Base-by-base conservation (phyloP, 2,329 filamentous ascomycete genomes). In the Aureobasidium zeae region DNA sequence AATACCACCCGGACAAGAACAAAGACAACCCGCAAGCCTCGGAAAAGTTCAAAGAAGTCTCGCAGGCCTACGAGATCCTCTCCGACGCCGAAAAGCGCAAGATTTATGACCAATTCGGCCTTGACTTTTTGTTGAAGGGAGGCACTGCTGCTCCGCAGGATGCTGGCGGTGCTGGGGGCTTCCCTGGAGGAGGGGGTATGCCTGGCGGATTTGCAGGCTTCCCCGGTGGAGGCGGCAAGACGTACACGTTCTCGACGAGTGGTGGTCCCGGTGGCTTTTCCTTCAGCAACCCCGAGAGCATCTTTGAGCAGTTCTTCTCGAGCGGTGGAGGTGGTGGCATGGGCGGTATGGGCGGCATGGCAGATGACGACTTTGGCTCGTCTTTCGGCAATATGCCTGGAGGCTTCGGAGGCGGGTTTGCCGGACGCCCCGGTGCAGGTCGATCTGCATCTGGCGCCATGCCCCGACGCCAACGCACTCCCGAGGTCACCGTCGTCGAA, bases 1-100 rank as follows among this genome's bases (percentile, higher is more conserved):
- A 63, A 52, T 88, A 79, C 67, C 91, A 98, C 60, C 91, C 91
- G 5, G 91, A 98, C 72, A 98, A 96, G 74, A 98, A 96, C 73
- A 88, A 88, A 65, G 81, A 94, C 67, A 87, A 89, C 55, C 79
- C 87, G 21, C 69, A 78, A 41, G 86, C 89, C 7, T 72, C 78
- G 48, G 91, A 96, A 62, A 95, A 89, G 66, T 98, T 98, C 74
- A 98, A 98, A 69, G 91, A 96, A 63, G 84, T 87, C 52, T 94
- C 87, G 1, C 88, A 96, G 68, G 91, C 91, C 46, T 98, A 95
- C 69, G 91, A 98, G 68, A 94, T 98, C 55, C 79, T 98, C 3
- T 94, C 86, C 49, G 91, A 98, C 57, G 88, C 89, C 48, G 88
- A 96, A 62, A 98, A 96, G 68, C 83, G 91, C 57, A 91, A 94